Evolutionary conservation across 2,329 filamentous ascomycete genomes (phyloP), one percentile per base, ranked within the genome.

Genomic region (Botrytis paeoniae): DNA sequence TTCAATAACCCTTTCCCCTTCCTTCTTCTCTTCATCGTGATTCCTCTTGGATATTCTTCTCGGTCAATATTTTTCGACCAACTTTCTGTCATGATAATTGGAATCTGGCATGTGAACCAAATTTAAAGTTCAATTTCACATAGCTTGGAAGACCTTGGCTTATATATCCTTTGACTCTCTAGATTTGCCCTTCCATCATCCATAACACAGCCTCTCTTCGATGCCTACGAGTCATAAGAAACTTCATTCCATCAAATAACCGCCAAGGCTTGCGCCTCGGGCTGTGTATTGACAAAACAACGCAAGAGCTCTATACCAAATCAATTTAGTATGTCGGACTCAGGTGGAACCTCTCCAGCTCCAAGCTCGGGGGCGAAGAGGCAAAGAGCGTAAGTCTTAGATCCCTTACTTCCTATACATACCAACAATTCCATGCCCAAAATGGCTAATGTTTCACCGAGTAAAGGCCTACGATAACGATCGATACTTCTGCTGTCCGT

Each of bases 401-500:
- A 39, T 54, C 10, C 39, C 68, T 25, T 63, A 57, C 51, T 71
- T 71, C 74, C 71, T 75, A 73, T 76, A 76, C 73, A 76, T 78
- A 74, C 78, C 71, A 71, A 72, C 35, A 18, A 69, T 66, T 66
- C 62, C 65, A 59, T 54, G n/a, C n/a, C 68, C n/a, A 39, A 41
- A 66, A 39, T 71, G 45, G n/a, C 61, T 64, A 71, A 61, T 62
- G 25, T 48, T 43, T 48, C 71, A 48, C 64, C 29, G 45, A 29
- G 64, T 70, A 37, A 71, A 81, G 80, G 71, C 86, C 86, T 35
- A 88, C 86, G 18, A 88, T 88, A 70, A 88, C 86, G 43, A 87
- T 88, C 75, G 86, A 88, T 78, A 88, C 86, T 35, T 87, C 86
- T 73, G 85, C 86, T 71, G 85, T 86, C 75, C 85, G 81, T 80